Base-by-base conservation (phyloP, 2,329 filamentous ascomycete genomes). In the Ascochyta lentis region DNA sequence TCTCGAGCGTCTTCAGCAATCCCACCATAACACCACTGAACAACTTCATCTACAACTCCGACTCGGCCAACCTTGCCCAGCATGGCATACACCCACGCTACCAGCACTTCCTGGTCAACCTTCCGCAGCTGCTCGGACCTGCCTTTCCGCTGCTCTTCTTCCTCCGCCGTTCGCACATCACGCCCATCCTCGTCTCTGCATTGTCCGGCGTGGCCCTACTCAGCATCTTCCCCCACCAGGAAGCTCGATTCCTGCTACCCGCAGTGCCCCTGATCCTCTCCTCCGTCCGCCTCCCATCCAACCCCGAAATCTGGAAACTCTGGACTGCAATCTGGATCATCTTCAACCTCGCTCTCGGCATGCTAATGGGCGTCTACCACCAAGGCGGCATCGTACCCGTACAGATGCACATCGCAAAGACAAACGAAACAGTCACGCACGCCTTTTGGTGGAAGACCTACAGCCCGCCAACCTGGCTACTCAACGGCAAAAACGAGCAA, bases 371-470 rank as follows among this genome's bases (percentile, higher is more conserved):
- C n/a, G 79, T 86, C 4, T 94, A 91, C 69, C 90, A 94, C 72
- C 90, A 94, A 76, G 90, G 89, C 26, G 90, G 90, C 39, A 85
- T 93, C 24, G 83, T 94, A 1, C 89, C 90, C 0, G 86, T 86
- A 6, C 90, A 94, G 67, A 85, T 89, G 0, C 91, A 91, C 70
- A 81, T 94, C 68, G 89, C 86, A 67, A 84, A 84, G 50, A 87
- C 90, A 61, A 81, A 85, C 4, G 87, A 72, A 19, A 64, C 89
- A 60, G 86, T 89, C 8, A 87, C 86, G 1, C 82, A 88, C 31
- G 88, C 88, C 3, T 81, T 90, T 46, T 94, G 90, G 90, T 94
- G 90, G 90, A 93, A 92, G 73, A 93, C 90, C 1, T 93, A 93
- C 71, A 90, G 87, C 71, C 90, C 90, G 16, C 90, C 90, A 0